A percentile compares a stretch with the other conserved stretches of the same genome.
Evolutionary conservation across 345 rosid genomes (phyloP).

Genomic region (Brassica carinata): DNA sequence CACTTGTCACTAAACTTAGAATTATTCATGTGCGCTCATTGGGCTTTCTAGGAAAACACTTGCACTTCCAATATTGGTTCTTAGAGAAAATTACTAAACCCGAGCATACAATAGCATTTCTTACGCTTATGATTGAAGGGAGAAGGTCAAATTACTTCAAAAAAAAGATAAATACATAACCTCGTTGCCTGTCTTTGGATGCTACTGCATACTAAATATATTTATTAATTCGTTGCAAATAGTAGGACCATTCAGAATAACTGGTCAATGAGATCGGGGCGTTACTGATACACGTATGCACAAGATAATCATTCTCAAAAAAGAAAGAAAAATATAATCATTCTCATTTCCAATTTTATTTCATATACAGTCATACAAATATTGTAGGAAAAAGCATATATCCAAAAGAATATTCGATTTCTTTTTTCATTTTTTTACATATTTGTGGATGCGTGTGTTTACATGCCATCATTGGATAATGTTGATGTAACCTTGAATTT

Average conservation of each 20-base stretch:
- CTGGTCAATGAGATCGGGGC: constrained; percentile 28
- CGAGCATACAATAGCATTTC: neutral
- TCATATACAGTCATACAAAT: neutral
- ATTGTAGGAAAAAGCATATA: constrained; percentile 23
- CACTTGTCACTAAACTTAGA: neutral
- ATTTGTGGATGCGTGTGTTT: neutral
- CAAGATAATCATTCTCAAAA: constrained; percentile 28
- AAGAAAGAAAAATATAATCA: constrained; percentile 22
- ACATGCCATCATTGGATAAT: constrained; percentile 34
- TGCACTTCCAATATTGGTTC: neutral
- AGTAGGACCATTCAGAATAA: constrained; percentile 33
- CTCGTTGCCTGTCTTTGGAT: neutral
- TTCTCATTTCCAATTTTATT: constrained; percentile 12
- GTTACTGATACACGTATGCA: constrained; percentile 31
- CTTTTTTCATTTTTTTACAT: constrained; percentile 1
- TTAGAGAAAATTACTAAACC: neutral
- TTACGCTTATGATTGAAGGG: neutral
- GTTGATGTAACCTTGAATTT: constrained; percentile 41
- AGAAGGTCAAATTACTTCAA: neutral
- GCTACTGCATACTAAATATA: neutral
- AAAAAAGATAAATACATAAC: neutral
- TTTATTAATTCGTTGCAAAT: neutral
- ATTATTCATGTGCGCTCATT: neutral
- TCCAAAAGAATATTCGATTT: constrained; percentile 29
- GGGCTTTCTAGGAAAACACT: neutral